These are phyloP conservation scores for Meyerozyma sp. DNA, from an alignment of 1,139 yeast genomes.

Conservation along the genomic window DNA sequence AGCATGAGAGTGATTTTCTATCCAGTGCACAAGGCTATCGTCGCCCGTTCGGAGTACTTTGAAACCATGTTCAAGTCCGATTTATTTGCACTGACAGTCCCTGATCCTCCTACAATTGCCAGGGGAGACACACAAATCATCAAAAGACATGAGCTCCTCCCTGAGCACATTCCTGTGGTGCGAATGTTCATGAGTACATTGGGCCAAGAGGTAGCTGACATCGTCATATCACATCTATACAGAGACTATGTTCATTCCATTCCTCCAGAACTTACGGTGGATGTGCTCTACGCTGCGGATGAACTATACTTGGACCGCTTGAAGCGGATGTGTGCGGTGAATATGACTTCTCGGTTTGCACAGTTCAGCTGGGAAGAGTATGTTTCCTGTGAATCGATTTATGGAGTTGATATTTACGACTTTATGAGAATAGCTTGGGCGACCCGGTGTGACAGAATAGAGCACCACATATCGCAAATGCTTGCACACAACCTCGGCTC, in stretches of 20 bases:
- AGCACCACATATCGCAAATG: conserved; percentile 54
- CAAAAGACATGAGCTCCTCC: conserved; percentile 17
- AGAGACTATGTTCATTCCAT: conserved; percentile 50
- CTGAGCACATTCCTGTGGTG: conserved; percentile 24
- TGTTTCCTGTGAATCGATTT: conserved; percentile 10
- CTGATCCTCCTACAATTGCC: conserved; percentile 12
- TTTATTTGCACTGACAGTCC: conserved; percentile 18
- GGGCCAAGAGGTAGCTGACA: conserved; percentile 40
- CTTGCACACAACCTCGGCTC: conserved; percentile 47
- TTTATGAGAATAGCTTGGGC: conserved; percentile 65
- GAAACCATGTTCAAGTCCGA: conserved; percentile 58
- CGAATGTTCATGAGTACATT: conserved; percentile 23
- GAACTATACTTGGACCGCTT: conserved; percentile 56
- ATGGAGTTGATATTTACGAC: conserved; percentile 46
- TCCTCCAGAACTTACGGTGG: conserved; percentile 46
- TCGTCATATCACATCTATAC: conserved; percentile 53
- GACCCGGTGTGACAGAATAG: conserved; percentile 58
- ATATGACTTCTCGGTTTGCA: conserved; percentile 39
- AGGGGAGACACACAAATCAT: conserved; percentile 12
- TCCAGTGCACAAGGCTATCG: conserved; percentile 60
- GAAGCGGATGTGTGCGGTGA: conserved; percentile 61
- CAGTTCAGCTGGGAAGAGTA: conserved; percentile 18
- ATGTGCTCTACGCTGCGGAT: conserved; percentile 57
- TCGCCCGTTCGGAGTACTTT: conserved; percentile 60
- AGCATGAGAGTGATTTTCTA: conserved; percentile 31